phyloP scores from a whole-genome alignment of 176 grass and related monocot genomes.

The Aegilops speltoides region DNA sequence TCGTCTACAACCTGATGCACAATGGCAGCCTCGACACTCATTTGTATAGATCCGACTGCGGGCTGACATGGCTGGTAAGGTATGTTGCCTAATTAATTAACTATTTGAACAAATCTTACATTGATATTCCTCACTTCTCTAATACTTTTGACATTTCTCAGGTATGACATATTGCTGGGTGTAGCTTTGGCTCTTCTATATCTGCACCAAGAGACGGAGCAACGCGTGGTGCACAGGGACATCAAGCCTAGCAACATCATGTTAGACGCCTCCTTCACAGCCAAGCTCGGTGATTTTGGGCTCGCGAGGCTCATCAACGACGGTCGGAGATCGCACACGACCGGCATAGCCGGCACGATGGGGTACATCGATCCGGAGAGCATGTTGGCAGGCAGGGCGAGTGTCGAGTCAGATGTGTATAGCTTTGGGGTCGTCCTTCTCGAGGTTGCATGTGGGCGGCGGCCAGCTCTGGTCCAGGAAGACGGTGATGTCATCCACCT shows the following conservation, averaged over 20 bases:
- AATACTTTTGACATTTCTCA: background rate
- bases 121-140: no score
- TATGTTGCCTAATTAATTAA: background rate
- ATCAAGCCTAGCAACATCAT: constrained; percentile 39
- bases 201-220: constrained; percentile 15
- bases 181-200: constrained; percentile 13
- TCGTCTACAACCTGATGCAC: constrained; percentile 38
- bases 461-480: background rate
- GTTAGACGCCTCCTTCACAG: background rate
- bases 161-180: background rate
- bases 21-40: constrained; percentile 53
- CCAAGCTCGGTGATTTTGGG: constrained; percentile 33
- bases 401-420: constrained; percentile 16
- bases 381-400: background rate
- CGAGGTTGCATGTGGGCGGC: constrained; percentile 21
- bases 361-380: constrained; percentile 5
- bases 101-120: no score
- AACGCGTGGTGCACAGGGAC: background rate
- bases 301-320: constrained; percentile 1
- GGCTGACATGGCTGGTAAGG: background rate
- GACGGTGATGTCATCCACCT: background rate
- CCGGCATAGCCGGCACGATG: background rate
- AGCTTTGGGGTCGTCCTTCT: constrained; percentile 41
- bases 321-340: background rate
- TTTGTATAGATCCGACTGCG: background rate